phyloP scores from a whole-genome alignment of 108 stramenopile genomes.

The Mayamaea pseudoterrestris region DNA sequence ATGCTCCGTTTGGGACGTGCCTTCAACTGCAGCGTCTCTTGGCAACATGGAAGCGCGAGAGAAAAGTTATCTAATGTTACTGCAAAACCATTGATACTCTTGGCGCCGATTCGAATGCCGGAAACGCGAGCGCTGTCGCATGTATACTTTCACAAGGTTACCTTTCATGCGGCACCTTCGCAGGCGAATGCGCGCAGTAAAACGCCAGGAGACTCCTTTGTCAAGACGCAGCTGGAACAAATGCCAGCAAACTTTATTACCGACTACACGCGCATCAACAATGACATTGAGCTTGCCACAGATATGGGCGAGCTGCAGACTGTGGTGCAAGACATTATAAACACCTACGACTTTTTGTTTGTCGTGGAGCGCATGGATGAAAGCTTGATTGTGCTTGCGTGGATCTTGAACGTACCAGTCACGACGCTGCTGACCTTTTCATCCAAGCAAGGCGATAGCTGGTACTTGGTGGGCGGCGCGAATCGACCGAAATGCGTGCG shows the following conservation, averaged over 20 bases:
- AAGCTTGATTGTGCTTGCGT: conserved; percentile 11
- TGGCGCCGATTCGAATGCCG: conserved; percentile 16
- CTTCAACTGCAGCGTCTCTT: conserved; percentile 5
- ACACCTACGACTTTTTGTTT: conserved; percentile 16
- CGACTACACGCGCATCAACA: not conserved
- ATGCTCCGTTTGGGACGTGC: conserved; percentile 17
- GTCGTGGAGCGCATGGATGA: conserved; percentile 21
- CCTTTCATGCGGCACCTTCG: not conserved
- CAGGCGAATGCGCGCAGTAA: not conserved
- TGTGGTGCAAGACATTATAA: conserved; percentile 1
- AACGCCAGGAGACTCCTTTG: not conserved
- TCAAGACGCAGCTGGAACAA: not conserved
- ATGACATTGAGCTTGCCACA: not conserved
- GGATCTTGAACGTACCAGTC: conserved; percentile 4
- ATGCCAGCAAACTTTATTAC: conserved; percentile 2
- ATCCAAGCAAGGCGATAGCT: conserved; percentile 6
- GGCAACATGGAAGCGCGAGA: conserved; percentile 7
- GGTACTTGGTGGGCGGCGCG: not conserved
- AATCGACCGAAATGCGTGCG: not conserved
- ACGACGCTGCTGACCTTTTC: not conserved
- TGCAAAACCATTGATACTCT: not conserved
- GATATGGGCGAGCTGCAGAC: not conserved
- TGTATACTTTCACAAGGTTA: conserved; percentile 14
- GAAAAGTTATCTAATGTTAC: not conserved
- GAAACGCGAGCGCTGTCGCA: conserved; percentile 11